Conservation (phyloP, 208 protist genomes). For the Perkinsela sp. region DNA sequence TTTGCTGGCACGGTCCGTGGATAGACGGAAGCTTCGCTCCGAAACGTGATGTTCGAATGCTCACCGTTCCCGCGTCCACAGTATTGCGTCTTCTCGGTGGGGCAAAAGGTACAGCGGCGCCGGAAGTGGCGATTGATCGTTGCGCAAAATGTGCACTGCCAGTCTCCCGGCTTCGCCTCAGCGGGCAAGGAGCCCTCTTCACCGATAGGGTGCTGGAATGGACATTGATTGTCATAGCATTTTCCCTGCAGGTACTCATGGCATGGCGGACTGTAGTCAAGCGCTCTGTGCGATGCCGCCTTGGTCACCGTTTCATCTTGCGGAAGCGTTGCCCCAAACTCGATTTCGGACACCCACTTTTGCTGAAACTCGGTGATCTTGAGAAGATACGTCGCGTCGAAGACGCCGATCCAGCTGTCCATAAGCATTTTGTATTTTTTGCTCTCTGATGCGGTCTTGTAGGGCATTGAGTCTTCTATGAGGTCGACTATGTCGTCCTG, state of each 20-base stretch:
- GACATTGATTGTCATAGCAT: conserved; percentile 46
- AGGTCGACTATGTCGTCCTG: conserved; percentile 57
- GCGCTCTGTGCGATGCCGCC: background rate
- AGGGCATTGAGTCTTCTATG: conserved; percentile 53
- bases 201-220: conserved; percentile 42
- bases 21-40: background rate
- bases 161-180: conserved; percentile 57
- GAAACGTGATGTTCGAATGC: background rate
- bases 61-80: background rate
- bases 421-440: conserved; percentile 58
- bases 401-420: conserved; percentile 59
- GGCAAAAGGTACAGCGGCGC: conserved; percentile 51
- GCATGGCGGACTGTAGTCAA: conserved; percentile 57
- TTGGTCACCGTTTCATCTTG: background rate
- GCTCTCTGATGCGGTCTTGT: conserved; percentile 32
- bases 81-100: conserved; percentile 62
- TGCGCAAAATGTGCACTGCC: conserved; percentile 54
- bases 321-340: background rate
- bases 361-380: background rate
- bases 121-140: conserved; percentile 69
- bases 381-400: conserved; percentile 6
- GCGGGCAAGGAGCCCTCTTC: conserved; percentile 46
- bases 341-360: background rate
- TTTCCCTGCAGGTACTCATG: conserved; percentile 62
- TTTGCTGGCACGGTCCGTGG: background rate